These are phyloP conservation scores for Sugiyamaella japonica DNA, from an alignment of 1,139 yeast genomes.

Conservation along the genomic window DNA sequence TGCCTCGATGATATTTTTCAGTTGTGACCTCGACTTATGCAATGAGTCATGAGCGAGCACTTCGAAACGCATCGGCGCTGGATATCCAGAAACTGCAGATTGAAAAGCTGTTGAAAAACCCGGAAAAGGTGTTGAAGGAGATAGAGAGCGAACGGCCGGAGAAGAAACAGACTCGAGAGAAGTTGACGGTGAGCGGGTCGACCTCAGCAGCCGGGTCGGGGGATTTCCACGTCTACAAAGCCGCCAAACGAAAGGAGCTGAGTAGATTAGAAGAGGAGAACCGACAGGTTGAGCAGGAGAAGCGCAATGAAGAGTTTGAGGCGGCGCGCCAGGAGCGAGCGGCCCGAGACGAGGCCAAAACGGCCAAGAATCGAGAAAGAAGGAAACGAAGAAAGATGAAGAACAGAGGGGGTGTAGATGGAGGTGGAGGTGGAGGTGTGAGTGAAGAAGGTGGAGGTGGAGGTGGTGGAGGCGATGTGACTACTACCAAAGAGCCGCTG, in stretches of 20 bases:
- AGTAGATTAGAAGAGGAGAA: constrained; percentile 36
- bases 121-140: constrained; percentile 22
- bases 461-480: no score
- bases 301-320: constrained; percentile 32
- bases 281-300: constrained; percentile 24
- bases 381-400: constrained; percentile 31
- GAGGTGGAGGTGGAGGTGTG: no score
- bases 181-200: constrained; percentile 31
- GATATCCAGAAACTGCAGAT: constrained; percentile 34
- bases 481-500: no score
- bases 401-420: neutral
- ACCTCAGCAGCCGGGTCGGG: constrained; percentile 45
- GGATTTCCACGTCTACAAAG: constrained; percentile 43
- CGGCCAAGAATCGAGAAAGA: constrained; percentile 36
- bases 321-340: constrained; percentile 24
- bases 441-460: neutral
- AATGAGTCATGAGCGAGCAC: neutral
- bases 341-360: constrained; percentile 33
- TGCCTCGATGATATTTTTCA: neutral
- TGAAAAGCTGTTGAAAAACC: constrained; percentile 29
- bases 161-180: neutral
- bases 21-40: no score
- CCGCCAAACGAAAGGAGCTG: constrained; percentile 38
- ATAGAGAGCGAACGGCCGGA: neutral
- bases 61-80: constrained; percentile 11